These are phyloP conservation scores for Haberlea rhodopensis DNA, from an alignment of 257 asterid genomes.

Conservation along the genomic window DNA sequence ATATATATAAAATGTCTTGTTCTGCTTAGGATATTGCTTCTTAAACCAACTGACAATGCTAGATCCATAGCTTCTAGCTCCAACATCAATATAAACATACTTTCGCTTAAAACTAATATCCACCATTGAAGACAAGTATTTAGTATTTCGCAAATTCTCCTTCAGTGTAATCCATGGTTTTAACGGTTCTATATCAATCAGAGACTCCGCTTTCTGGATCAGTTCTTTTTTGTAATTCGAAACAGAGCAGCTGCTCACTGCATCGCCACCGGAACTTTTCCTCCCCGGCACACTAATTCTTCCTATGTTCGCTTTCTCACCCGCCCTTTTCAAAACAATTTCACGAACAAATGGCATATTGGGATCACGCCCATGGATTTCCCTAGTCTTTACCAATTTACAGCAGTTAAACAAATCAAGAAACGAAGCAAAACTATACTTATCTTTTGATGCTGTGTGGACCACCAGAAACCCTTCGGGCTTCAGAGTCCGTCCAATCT, in stretches of 20 bases:
- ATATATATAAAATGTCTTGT: conserved; percentile 82
- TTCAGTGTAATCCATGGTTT: conserved; percentile 95
- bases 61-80: conserved; percentile 92
- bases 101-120: conserved; percentile 77
- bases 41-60: conserved; percentile 97
- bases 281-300: not conserved
- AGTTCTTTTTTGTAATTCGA: conserved; percentile 58
- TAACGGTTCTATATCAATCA: conserved; percentile 74
- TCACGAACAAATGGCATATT: conserved; percentile 42
- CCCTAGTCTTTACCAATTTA: conserved; percentile 47
- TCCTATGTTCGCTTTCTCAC: conserved; percentile 19
- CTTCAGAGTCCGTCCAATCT: conserved; percentile 53
- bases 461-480: conserved; percentile 61
- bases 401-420: conserved; percentile 48
- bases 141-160: conserved; percentile 64
- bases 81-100: conserved; percentile 84
- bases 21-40: conserved; percentile 93
- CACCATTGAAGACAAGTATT: conserved; percentile 74
- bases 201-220: conserved; percentile 68
- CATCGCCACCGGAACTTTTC: conserved; percentile 29
- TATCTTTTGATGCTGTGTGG: conserved; percentile 49
- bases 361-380: conserved; percentile 38
- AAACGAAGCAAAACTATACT: conserved; percentile 53
- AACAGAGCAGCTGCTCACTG: conserved; percentile 47
- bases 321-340: conserved; percentile 48